Evolutionary conservation across 1,284 basidiomycete genomes (phyloP).

Genomic region (Heterobasidion annosum): DNA sequence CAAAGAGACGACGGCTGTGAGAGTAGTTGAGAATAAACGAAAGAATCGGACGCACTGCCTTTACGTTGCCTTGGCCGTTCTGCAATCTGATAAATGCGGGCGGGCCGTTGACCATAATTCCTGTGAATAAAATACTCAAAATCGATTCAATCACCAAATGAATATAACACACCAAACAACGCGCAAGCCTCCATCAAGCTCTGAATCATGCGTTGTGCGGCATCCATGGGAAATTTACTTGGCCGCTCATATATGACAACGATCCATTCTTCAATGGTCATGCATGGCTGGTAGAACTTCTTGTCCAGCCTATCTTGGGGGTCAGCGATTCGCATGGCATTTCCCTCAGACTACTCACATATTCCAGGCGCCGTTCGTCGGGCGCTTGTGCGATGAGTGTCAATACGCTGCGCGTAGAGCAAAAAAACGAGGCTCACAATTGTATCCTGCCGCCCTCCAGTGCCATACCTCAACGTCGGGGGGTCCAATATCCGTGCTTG

Average conservation of each 20-base stretch:
- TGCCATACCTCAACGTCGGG: slow-evolving; percentile 57
- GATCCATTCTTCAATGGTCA: slow-evolving; percentile 45
- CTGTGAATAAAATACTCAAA: neutral
- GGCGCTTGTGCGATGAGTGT: slow-evolving; percentile 21
- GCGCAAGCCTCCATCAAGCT: slow-evolving; percentile 37
- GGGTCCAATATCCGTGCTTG: slow-evolving; percentile 52
- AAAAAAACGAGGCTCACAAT: slow-evolving; percentile 31
- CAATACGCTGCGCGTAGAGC: neutral
- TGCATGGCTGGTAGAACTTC: slow-evolving; percentile 43
- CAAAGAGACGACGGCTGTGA: neutral
- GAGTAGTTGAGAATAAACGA: neutral
- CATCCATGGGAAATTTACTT: slow-evolving; percentile 35
- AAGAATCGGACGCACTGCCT: neutral
- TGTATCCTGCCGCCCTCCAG: slow-evolving; percentile 35
- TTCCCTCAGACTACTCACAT: slow-evolving; percentile 30
- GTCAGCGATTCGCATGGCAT: neutral
- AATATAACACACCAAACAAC: slow-evolving; percentile 43
- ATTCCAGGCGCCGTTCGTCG: slow-evolving; percentile 60
- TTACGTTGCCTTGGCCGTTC: neutral
- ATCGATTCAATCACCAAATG: neutral
- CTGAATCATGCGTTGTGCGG: slow-evolving; percentile 38
- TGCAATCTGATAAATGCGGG: neutral
- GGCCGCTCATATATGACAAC: slow-evolving; percentile 57
- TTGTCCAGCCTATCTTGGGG: slow-evolving; percentile 47
- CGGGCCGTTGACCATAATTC: neutral